These are phyloP conservation scores for Lactifluus pinguis DNA, from an alignment of 768 basidiomycete species.

Conservation along the genomic window DNA sequence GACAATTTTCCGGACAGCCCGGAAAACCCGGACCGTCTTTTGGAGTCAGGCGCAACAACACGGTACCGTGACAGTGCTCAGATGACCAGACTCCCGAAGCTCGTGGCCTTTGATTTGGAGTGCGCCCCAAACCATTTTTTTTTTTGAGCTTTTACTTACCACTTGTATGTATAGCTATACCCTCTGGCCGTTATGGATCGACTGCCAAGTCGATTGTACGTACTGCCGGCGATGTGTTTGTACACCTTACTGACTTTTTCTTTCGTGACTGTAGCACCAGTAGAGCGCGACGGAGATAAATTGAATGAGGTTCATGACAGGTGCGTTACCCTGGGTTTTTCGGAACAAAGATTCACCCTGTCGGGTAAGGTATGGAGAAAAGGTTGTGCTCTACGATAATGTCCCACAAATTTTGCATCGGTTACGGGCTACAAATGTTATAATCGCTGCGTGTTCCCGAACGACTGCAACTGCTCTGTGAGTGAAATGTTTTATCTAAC, in stretches of 20 bases:
- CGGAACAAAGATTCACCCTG: neutral
- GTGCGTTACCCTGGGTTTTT: slow-evolving; percentile 21
- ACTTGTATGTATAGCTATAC: slow-evolving; percentile 50
- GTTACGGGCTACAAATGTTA: slow-evolving; percentile 39
- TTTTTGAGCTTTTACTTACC: neutral
- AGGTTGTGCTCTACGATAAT: slow-evolving; percentile 65
- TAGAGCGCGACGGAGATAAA: slow-evolving; percentile 38
- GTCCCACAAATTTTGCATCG: slow-evolving; percentile 65
- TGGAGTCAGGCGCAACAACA: no score
- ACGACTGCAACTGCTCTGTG: slow-evolving; percentile 63
- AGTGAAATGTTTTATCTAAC: slow-evolving; percentile 20
- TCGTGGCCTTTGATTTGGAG: slow-evolving; percentile 80
- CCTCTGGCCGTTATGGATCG: slow-evolving; percentile 83
- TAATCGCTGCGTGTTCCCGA: slow-evolving; percentile 67
- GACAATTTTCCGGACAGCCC: neutral
- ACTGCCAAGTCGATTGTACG: slow-evolving; percentile 57
- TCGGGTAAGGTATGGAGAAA: slow-evolving; percentile 38
- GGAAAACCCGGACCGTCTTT: no score
- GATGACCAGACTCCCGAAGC: slow-evolving; percentile 40
- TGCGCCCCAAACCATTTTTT: slow-evolving; percentile 27
- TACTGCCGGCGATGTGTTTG: neutral
- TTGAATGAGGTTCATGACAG: slow-evolving; percentile 45
- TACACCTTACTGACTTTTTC: neutral
- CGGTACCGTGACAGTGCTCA: no score
- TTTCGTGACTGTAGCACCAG: slow-evolving; percentile 35